Evolutionary conservation across 129 eudicot genomes (phyloP).

Genomic region (Solidago caesia): DNA sequence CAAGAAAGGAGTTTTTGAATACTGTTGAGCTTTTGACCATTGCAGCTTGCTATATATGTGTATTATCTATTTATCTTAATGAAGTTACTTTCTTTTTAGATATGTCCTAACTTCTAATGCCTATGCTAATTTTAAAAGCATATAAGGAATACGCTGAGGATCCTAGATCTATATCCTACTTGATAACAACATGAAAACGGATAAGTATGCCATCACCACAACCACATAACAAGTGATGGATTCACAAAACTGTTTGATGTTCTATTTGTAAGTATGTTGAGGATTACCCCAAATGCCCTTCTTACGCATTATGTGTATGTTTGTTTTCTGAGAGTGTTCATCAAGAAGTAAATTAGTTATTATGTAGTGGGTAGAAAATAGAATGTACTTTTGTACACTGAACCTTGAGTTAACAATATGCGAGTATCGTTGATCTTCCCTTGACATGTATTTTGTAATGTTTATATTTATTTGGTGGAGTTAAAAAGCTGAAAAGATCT

Average conservation of each 20-base stretch:
- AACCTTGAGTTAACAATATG: neutral
- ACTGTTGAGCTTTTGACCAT: neutral
- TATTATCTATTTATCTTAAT: neutral
- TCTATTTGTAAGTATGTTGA: neutral
- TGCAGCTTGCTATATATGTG: neutral
- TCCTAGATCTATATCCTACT: neutral
- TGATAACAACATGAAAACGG: neutral
- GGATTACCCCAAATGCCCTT: neutral
- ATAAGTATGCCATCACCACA: neutral
- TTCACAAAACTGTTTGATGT: neutral
- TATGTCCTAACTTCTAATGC: neutral
- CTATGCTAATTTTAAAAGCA: neutral
- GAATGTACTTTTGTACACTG: neutral
- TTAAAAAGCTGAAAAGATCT: neutral
- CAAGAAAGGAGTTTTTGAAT: neutral
- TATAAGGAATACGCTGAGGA: neutral
- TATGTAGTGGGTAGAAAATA: neutral
- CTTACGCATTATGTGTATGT: neutral
- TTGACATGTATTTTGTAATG: neutral
- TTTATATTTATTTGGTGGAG: neutral
- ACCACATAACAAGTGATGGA: neutral
- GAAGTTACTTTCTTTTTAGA: neutral
- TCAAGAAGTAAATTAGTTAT: neutral
- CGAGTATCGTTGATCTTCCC: neutral
- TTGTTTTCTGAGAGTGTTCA: neutral